Conservation (phyloP, 139 green algal genomes). For the Coelastrella sp. region DNA sequence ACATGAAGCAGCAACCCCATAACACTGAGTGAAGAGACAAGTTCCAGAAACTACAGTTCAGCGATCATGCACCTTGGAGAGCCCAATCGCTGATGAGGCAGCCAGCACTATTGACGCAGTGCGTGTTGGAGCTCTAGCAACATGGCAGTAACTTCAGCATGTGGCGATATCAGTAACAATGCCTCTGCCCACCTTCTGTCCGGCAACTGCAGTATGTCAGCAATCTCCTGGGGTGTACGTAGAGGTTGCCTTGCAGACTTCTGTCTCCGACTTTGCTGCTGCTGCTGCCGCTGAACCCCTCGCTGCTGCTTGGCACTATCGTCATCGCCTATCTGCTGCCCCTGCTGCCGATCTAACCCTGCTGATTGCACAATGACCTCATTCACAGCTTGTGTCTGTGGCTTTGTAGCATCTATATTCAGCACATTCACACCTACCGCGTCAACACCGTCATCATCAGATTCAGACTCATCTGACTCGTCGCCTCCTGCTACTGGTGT, state of each 20-base stretch:
- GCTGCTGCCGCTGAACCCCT: not conserved
- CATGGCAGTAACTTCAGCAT: no score
- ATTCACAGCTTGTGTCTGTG: no score
- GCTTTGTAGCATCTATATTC: no score
- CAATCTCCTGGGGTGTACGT: not conserved
- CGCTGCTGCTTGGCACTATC: not conserved
- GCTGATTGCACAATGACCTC: not conserved
- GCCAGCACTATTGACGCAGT: no score
- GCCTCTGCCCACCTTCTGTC: conserved; percentile 2
- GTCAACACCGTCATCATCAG: not conserved
- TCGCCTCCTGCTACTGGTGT: not conserved
- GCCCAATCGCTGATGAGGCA: no score
- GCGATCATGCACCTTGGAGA: no score
- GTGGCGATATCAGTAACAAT: not conserved
- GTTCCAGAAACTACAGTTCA: no score
- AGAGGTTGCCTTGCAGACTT: not conserved
- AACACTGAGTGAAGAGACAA: no score
- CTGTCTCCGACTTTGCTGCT: not conserved
- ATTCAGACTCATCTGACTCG: not conserved
- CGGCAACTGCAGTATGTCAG: conserved; percentile 7
- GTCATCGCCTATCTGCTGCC: not conserved
- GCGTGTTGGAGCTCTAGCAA: no score
- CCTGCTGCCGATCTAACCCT: not conserved
- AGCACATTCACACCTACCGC: not conserved
- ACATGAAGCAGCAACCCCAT: no score